phyloP scores from a whole-genome alignment of 768 basidiomycete species.

The Mycena amicta region DNA sequence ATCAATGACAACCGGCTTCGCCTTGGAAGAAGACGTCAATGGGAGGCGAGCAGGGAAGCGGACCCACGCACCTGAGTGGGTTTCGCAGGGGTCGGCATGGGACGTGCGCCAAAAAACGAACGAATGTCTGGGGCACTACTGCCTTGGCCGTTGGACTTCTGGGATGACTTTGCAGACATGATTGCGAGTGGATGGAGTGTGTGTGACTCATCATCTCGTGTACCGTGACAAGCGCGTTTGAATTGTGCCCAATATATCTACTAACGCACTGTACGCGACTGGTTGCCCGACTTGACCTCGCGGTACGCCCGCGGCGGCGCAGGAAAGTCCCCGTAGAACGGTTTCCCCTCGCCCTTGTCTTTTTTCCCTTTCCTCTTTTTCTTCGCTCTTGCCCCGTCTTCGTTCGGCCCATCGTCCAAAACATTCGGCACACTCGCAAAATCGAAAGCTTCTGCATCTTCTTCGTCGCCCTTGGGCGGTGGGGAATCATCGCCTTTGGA shows the following conservation, averaged over 20 bases:
- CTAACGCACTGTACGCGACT: conserved; percentile 69
- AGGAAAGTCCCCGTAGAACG: conserved; percentile 60
- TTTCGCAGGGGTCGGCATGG: conserved; percentile 21
- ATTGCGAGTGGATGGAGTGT: conserved; percentile 12
- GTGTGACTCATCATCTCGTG: background rate
- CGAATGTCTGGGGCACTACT: conserved; percentile 39
- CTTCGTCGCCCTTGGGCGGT: conserved; percentile 26
- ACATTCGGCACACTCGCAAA: conserved; percentile 71
- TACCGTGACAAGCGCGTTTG: no score
- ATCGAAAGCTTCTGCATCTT: conserved; percentile 58
- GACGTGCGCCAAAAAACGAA: conserved; percentile 45
- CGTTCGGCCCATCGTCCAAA: conserved; percentile 57
- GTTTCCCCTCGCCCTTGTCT: conserved; percentile 41
- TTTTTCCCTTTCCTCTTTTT: conserved; percentile 58
- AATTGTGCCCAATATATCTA: no score
- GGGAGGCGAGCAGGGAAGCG: no score
- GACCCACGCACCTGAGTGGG: conserved; percentile 11
- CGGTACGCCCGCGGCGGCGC: conserved; percentile 66
- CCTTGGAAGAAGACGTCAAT: background rate
- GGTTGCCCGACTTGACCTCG: conserved; percentile 70
- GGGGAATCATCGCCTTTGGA: conserved; percentile 26
- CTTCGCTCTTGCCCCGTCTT: conserved; percentile 37
- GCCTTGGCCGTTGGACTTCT: conserved; percentile 23
- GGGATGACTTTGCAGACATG: conserved; percentile 24
- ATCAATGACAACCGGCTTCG: conserved; percentile 26